Conservation (phyloP, 75 land plant genomes). For the Ceratopteris richardii region DNA sequence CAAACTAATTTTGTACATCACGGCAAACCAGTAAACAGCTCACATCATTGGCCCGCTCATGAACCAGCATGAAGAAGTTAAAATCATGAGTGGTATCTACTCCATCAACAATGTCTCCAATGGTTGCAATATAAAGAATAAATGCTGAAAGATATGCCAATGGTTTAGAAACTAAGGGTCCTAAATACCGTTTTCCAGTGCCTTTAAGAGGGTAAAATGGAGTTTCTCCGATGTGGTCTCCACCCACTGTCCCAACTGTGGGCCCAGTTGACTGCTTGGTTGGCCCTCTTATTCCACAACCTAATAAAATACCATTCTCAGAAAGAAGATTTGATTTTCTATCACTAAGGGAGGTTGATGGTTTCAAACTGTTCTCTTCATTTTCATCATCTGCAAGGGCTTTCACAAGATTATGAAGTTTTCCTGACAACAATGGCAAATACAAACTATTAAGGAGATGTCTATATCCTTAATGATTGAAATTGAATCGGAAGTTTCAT, state of each 20-base stretch:
- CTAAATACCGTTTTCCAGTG: conserved; percentile 56
- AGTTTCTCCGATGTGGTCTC: conserved; percentile 29
- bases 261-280: conserved; percentile 13
- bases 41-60: conserved; percentile 97
- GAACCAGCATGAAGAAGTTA: conserved; percentile 93
- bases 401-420: conserved; percentile 94
- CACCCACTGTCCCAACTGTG: conserved; percentile 13
- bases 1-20: not conserved
- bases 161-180: conserved; percentile 54
- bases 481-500: conserved; percentile 1
- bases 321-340: conserved; percentile 20
- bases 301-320: conserved; percentile 59
- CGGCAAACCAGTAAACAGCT: too few relatives aligned
- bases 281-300: conserved; percentile 54
- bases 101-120: conserved; percentile 98
- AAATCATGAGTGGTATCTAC: conserved; percentile 99
- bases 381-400: conserved; percentile 84
- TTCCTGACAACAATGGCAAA: conserved; percentile 37
- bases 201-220: conserved; percentile 46
- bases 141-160: conserved; percentile 89
- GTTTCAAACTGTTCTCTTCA: conserved; percentile 15
- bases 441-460: too few relatives aligned
- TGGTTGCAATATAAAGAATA: conserved; percentile 89
- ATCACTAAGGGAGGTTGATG: conserved; percentile 24
- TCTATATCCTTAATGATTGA: too few relatives aligned